Evolutionary conservation across 768 basidiomycete species (phyloP), one percentile per base, ranked within the genome.

Genomic region (Xanthoconium purpureum): DNA sequence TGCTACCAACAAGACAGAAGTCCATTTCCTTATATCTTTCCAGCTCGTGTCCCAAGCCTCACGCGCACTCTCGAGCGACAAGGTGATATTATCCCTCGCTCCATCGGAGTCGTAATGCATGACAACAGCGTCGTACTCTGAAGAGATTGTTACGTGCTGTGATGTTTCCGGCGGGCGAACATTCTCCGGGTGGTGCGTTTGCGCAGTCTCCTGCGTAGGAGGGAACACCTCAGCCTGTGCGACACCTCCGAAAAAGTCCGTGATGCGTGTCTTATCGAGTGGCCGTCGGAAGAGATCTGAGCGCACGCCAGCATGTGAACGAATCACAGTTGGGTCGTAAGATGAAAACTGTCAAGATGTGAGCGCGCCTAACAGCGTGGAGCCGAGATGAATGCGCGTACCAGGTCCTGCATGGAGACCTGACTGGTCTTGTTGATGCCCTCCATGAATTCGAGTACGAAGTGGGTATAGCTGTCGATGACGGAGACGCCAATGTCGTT

Each of bases 381-480:
- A n/a, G 32, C 50, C 28, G 54, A 42, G 38, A 30, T 28, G 20
- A 44, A 14, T 15, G 5, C n/a, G 76, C 88, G 43, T 56, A 94
- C 94, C 48, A 97, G 78, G 64, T 96, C 90, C 53, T 85, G 79
- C 79, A 96, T 81, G 14, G 89, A 88, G 17, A 79, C 78, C 43
- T 84, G 82, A 47, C 87, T 89, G 0, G 95, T 95, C 73, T 97
- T 97, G 74, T 94, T 91, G 64, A 96, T 87, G 17, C 83, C 81
- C 70, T 98, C 97, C 80, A 99, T 86, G 71, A 84, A 94, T 59
- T 94, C 82, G 11, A 99, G 83, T 30, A 95, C 78, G 65, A 89
- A 89, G 73, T 98, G 97, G 0, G 96, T 98, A 68, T 84, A 99
- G 14, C 85, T 84, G 69, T 99, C 97, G 59, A 98, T 97, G 47